A percentile compares a stretch with the other conserved stretches of the same genome.
phyloP scores from a whole-genome alignment of 2,329 filamentous ascomycete genomes.

The Coleophoma cylindrospora region DNA sequence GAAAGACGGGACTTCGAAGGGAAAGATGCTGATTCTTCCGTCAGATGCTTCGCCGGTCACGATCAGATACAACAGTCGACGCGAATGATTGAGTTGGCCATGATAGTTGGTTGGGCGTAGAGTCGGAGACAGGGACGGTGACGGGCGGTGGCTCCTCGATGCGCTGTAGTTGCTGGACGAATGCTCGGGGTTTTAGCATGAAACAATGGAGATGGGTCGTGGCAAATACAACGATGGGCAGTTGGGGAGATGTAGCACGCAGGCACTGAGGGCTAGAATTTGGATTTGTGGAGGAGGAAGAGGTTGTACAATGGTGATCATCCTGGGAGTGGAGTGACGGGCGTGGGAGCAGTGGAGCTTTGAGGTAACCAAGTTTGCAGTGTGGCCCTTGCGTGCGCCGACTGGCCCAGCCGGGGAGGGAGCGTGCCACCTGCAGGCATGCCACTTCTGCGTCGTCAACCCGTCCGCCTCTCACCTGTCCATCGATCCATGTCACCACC shows the following conservation, averaged over 20 bases:
- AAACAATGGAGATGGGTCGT: not conserved
- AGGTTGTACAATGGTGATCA: too few relatives aligned
- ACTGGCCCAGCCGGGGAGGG: too few relatives aligned
- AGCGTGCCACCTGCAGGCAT: too few relatives aligned
- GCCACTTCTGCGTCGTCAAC: too few relatives aligned
- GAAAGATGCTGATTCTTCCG: not conserved
- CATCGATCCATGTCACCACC: too few relatives aligned
- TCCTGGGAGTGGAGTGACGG: too few relatives aligned
- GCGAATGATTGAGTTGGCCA: not conserved
- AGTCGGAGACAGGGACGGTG: not conserved
- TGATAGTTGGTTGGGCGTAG: not conserved
- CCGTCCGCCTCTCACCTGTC: too few relatives aligned
- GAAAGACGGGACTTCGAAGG: not conserved
- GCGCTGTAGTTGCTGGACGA: not conserved
- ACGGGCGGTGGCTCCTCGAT: not conserved
- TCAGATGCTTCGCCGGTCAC: too few relatives aligned
- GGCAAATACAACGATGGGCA: not conserved
- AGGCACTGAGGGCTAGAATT: not conserved
- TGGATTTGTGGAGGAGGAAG: not conserved
- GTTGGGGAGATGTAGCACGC: not conserved
- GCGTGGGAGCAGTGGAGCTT: too few relatives aligned
- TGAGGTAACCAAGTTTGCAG: too few relatives aligned
- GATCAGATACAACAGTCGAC: not conserved
- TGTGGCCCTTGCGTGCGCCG: too few relatives aligned
- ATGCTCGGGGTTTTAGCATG: not conserved